A percentile compares a stretch with the other conserved stretches of the same genome.
These are phyloP conservation scores for Penicillium sp. DNA, from an alignment of 2,329 filamentous ascomycete species.

Conservation along the genomic window DNA sequence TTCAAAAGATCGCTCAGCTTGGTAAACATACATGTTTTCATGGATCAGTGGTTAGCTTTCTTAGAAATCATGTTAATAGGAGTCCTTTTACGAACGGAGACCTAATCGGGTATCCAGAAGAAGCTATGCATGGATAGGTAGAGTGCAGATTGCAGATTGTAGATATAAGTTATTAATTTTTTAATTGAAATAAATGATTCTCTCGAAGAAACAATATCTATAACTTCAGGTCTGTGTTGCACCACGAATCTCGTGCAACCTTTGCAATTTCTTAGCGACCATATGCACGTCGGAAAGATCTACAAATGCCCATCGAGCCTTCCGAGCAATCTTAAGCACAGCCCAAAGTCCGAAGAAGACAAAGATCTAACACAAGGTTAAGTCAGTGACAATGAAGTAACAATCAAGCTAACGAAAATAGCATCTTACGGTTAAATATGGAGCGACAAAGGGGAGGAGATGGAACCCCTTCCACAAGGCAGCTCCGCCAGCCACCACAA, in stretches of 20 bases:
- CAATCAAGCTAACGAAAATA: not conserved
- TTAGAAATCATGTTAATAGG: too few species aligned
- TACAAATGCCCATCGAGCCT: not conserved
- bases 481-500: constrained; percentile 40
- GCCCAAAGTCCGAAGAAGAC: not conserved
- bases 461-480: constrained; percentile 43
- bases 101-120: too few species aligned
- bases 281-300: not conserved
- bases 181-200: too few species aligned
- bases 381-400: not conserved
- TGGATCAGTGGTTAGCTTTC: too few species aligned
- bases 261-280: not conserved
- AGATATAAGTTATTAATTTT: too few species aligned
- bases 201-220: not conserved
- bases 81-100: too few species aligned
- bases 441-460: constrained; percentile 41
- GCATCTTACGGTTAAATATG: constrained; percentile 44
- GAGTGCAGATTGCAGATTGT: too few species aligned
- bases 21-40: too few species aligned
- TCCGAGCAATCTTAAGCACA: not conserved
- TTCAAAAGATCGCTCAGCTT: too few species aligned
- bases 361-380: not conserved
- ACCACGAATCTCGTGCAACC: not conserved
- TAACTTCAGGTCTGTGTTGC: not conserved
- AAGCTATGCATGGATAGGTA: too few species aligned